These are phyloP conservation scores for Lantana camara DNA, from an alignment of 257 asterid genomes.

Conservation along the genomic window DNA sequence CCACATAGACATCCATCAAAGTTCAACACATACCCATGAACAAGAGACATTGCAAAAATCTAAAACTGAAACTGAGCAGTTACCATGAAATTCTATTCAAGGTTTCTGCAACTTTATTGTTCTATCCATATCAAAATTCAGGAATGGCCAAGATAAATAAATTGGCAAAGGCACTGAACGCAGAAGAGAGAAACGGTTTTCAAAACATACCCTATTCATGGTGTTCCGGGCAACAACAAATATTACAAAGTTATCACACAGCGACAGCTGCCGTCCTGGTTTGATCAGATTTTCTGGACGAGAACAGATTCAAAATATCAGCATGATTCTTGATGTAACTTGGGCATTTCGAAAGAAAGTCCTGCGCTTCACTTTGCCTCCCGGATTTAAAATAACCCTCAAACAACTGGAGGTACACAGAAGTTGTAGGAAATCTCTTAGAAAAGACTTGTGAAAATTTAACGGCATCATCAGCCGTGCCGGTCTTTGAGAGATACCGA, in stretches of 20 bases:
- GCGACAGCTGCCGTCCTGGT: slow-evolving; percentile 33
- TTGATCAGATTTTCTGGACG: slow-evolving; percentile 37
- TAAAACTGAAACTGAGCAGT: background rate
- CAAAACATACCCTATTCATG: slow-evolving; percentile 24
- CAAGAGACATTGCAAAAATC: background rate
- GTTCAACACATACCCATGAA: background rate
- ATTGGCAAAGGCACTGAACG: slow-evolving; percentile 9
- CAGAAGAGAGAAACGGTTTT: background rate
- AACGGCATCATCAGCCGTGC: slow-evolving; percentile 72
- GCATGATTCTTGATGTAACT: slow-evolving; percentile 58
- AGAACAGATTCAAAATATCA: slow-evolving; percentile 67
- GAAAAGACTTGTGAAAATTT: slow-evolving; percentile 42
- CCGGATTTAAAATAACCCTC: slow-evolving; percentile 65
- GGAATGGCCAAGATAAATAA: slow-evolving; percentile 16
- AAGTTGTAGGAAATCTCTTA: slow-evolving; percentile 52
- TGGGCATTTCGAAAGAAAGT: slow-evolving; percentile 71
- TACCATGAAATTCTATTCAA: background rate
- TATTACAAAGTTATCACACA: slow-evolving; percentile 36
- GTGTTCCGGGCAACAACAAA: slow-evolving; percentile 32
- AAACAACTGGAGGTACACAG: slow-evolving; percentile 55
- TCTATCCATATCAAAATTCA: slow-evolving; percentile 18
- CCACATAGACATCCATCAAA: background rate
- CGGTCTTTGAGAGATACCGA: slow-evolving; percentile 52
- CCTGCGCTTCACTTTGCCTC: slow-evolving; percentile 66
- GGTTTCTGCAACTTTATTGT: background rate